A percentile compares a stretch with the other conserved stretches of the same genome.
phyloP scores from a whole-genome alignment of 73 alveolate genomes.

The Stentor coeruleus region DNA sequence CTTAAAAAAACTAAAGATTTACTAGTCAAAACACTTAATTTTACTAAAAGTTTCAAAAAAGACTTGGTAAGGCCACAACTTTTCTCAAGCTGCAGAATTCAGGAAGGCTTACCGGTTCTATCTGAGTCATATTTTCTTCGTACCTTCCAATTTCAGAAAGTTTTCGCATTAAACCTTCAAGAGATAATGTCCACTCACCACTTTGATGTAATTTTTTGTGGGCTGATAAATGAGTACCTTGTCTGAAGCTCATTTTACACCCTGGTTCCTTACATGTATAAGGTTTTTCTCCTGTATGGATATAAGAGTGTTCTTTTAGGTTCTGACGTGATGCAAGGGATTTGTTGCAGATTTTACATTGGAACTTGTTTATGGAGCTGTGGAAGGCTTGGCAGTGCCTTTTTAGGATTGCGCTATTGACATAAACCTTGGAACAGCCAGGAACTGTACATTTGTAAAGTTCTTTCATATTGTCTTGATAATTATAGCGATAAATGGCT shows the following conservation, averaged over 20 bases:
- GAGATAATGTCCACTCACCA: no score
- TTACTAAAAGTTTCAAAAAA: no score
- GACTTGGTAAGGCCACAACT: no score
- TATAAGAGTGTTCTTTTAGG: slow-evolving; percentile 78
- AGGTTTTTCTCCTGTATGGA: slow-evolving; percentile 93
- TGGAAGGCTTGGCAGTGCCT: slow-evolving; percentile 50
- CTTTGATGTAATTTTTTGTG: slow-evolving; percentile 66
- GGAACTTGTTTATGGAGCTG: slow-evolving; percentile 75
- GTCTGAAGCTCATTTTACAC: slow-evolving; percentile 82
- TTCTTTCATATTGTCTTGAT: no score
- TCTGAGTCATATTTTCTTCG: no score
- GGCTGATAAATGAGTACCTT: slow-evolving; percentile 78
- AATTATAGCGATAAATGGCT: no score
- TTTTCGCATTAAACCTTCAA: no score
- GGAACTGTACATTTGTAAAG: slow-evolving; percentile 25
- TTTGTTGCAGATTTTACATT: slow-evolving; percentile 86
- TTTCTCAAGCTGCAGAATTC: no score
- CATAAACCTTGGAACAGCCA: slow-evolving; percentile 43
- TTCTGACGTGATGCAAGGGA: slow-evolving; percentile 77
- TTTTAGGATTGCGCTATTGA: slow-evolving; percentile 41
- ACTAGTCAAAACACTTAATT: no score
- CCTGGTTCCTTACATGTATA: slow-evolving; percentile 82
- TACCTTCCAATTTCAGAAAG: no score
- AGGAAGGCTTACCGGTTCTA: no score
- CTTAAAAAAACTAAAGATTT: no score